Evolutionary conservation across 1,284 basidiomycete genomes (phyloP).

Genomic region (Hymenochaete sp.): DNA sequence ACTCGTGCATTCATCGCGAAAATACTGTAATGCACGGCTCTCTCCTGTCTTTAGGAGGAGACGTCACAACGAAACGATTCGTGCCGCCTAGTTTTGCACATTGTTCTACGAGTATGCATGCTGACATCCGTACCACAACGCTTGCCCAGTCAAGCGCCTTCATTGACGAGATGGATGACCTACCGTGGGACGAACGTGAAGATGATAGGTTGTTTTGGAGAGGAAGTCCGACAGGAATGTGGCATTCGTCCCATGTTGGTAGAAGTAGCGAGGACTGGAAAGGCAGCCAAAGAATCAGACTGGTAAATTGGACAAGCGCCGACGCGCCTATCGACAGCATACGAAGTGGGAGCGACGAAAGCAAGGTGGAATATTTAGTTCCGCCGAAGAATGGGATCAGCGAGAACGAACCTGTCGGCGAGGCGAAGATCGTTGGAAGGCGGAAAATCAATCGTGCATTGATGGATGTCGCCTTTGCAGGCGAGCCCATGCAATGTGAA

Average conservation of each 20-base stretch:
- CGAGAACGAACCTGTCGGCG: slow-evolving; percentile 33
- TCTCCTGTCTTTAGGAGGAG: slow-evolving; percentile 41
- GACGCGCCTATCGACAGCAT: slow-evolving; percentile 31
- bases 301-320: slow-evolving; percentile 27
- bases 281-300: slow-evolving; percentile 37
- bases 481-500: slow-evolving; percentile 33
- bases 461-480: slow-evolving; percentile 51
- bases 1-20: slow-evolving; percentile 49
- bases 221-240: slow-evolving; percentile 59
- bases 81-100: slow-evolving; percentile 47
- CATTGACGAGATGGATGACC: slow-evolving; percentile 38
- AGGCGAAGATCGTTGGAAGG: slow-evolving; percentile 29
- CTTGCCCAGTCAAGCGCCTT: slow-evolving; percentile 29
- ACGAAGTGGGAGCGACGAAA: slow-evolving; percentile 16
- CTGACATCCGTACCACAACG: slow-evolving; percentile 51
- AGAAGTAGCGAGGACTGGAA: slow-evolving; percentile 39
- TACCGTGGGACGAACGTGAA: slow-evolving; percentile 46
- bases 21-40: slow-evolving; percentile 43
- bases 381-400: slow-evolving; percentile 19
- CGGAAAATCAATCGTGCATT: slow-evolving; percentile 39
- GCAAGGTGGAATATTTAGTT: slow-evolving; percentile 22
- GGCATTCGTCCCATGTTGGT: slow-evolving; percentile 27
- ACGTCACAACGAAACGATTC: slow-evolving; percentile 36
- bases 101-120: slow-evolving; percentile 45
- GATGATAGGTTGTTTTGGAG: slow-evolving; percentile 56